These are phyloP conservation scores for Kingdonia uniflora DNA, from an alignment of 164 flowering plant genomes.

Conservation along the genomic window DNA sequence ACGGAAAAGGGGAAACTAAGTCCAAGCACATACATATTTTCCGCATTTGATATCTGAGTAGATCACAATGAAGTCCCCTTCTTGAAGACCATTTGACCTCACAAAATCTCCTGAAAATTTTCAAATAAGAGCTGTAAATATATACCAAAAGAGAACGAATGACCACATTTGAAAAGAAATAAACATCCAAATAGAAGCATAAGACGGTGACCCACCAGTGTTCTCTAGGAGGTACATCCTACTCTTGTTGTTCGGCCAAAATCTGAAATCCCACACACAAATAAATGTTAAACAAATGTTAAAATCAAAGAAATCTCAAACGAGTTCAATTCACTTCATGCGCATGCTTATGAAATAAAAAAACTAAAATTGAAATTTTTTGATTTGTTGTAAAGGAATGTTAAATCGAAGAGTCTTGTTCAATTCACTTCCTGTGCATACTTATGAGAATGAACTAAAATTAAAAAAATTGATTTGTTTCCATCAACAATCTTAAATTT, in stretches of 20 bases:
- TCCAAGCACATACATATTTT: constrained; percentile 54
- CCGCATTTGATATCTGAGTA: constrained; percentile 87
- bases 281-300: no score
- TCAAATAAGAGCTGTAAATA: background rate
- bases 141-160: background rate
- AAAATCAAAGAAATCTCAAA: no score
- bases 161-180: background rate
- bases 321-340: no score
- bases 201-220: constrained; percentile 42
- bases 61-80: constrained; percentile 93
- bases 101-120: constrained; percentile 80
- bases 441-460: no score
- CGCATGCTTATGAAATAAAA: no score
- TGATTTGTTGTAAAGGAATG: no score
- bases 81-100: constrained; percentile 85
- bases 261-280: constrained; percentile 38
- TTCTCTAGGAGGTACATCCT: constrained; percentile 99
- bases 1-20: background rate
- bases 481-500: no score
- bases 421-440: no score
- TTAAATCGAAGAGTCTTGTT: no score
- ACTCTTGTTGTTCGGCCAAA: constrained; percentile 99
- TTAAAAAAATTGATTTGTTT: no score
- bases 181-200: background rate
- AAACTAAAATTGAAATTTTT: no score